Evolutionary conservation across 2,329 filamentous ascomycete species (phyloP).

Genomic region (Delphinella strobiligena): DNA sequence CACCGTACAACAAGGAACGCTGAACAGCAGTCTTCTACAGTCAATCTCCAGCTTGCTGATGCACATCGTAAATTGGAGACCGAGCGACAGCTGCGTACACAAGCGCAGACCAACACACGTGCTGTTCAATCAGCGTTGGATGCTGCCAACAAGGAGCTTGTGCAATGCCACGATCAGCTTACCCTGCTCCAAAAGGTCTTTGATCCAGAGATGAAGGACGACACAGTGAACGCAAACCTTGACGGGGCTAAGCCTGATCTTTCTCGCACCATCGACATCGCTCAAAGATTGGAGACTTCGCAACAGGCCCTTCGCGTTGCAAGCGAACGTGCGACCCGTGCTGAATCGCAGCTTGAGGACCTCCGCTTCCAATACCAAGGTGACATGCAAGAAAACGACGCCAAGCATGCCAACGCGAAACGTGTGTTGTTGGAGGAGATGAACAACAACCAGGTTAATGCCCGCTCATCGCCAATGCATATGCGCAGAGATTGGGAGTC

Average conservation of each 20-base stretch:
- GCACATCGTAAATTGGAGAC: conserved; percentile 82
- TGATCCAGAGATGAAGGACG: conserved; percentile 59
- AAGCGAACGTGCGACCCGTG: conserved; percentile 65
- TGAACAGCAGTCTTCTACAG: conserved; percentile 72
- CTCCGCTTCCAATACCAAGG: conserved; percentile 63
- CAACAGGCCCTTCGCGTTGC: conserved; percentile 80
- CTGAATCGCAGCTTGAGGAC: conserved; percentile 71
- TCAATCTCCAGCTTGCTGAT: conserved; percentile 75
- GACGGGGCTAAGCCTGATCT: conserved; percentile 60
- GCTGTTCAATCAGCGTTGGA: conserved; percentile 71
- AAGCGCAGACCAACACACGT: conserved; percentile 75
- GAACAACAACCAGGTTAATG: conserved; percentile 65
- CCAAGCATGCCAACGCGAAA: conserved; percentile 49
- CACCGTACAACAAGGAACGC: conserved; percentile 82
- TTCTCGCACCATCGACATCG: conserved; percentile 56
- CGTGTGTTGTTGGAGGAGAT: conserved; percentile 78
- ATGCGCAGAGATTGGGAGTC: conserved; percentile 49
- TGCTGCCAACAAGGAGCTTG: conserved; percentile 66
- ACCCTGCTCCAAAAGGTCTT: conserved; percentile 76
- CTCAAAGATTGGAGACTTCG: conserved; percentile 75
- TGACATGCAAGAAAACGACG: conserved; percentile 53
- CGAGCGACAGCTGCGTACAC: conserved; percentile 70
- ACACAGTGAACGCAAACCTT: conserved; percentile 33
- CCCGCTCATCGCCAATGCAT: conserved; percentile 61
- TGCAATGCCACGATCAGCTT: conserved; percentile 68